Evolutionary conservation across 1,284 basidiomycete genomes (phyloP).

Genomic region (Cryptococcus floricola): DNA sequence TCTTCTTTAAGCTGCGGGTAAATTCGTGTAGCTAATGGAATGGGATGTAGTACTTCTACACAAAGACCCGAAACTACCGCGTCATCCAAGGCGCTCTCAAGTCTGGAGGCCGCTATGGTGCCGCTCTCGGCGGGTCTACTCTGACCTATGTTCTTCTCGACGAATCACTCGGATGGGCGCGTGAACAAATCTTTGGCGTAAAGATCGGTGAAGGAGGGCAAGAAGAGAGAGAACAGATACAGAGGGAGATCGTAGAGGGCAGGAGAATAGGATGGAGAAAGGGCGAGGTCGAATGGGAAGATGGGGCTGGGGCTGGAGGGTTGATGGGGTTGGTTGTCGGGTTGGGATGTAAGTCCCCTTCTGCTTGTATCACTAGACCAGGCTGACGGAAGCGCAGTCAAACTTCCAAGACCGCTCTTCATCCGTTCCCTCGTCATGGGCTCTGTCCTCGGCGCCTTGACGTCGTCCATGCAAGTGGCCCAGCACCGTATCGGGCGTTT

Average conservation of each 20-base stretch:
- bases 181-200: constrained; percentile 25
- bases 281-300: constrained; percentile 33
- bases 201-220: too few species aligned
- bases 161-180: constrained; percentile 33
- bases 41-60: constrained; percentile 46
- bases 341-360: constrained; percentile 30
- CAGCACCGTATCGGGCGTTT: background rate
- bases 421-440: background rate
- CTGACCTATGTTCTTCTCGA: constrained; percentile 36
- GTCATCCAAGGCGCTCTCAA: constrained; percentile 36
- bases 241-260: background rate
- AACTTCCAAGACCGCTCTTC: background rate
- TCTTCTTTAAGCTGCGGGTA: background rate
- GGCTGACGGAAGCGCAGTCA: background rate
- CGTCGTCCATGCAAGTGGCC: background rate
- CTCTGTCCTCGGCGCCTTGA: background rate
- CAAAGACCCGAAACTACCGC: constrained; percentile 48
- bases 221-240: constrained; percentile 5
- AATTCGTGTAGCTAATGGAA: background rate
- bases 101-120: constrained; percentile 35
- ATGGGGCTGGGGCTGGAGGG: constrained; percentile 41
- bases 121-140: constrained; percentile 34
- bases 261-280: constrained; percentile 30
- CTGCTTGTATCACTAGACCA: too few species aligned
- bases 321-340: constrained; percentile 34